Percentiles rank a stretch among this genome's conserved stretches.
Evolutionary conservation across 2,329 filamentous ascomycete genomes (phyloP).

Genomic region (Penicillium brevicompactum): DNA sequence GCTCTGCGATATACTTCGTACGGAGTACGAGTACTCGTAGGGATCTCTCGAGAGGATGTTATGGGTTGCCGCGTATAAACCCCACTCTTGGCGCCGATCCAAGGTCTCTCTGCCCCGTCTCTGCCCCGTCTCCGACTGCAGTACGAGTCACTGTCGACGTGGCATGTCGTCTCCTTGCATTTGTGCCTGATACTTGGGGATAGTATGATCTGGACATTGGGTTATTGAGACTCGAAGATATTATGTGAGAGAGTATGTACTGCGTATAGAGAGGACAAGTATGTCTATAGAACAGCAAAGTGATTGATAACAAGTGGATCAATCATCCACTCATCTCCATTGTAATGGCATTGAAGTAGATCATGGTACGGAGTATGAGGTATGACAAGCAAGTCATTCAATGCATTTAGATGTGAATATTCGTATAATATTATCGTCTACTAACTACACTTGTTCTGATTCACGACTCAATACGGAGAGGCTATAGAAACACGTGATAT

Average conservation of each 20-base stretch:
- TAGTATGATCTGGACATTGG: no score
- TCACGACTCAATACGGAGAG: neutral
- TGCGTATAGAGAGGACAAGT: no score
- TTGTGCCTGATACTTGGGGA: neutral
- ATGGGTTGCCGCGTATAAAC: slow-evolving; percentile 1
- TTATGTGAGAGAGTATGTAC: no score
- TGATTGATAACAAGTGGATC: neutral
- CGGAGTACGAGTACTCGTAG: neutral
- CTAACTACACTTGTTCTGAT: no score
- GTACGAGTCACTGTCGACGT: neutral
- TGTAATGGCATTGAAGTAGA: neutral
- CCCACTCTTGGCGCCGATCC: slow-evolving; percentile 6
- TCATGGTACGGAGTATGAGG: no score
- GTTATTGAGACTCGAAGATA: neutral
- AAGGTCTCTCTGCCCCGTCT: neutral
- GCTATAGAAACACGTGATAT: slow-evolving; percentile 14
- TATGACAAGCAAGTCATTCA: no score
- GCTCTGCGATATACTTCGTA: neutral
- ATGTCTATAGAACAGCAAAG: no score
- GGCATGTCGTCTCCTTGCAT: neutral
- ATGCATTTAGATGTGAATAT: no score
- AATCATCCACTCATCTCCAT: neutral
- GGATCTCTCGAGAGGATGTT: neutral
- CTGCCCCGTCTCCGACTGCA: neutral
- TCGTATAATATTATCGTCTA: no score